Percentiles rank a stretch among this genome's conserved stretches.
These are phyloP conservation scores for Colletotrichum tanaceti DNA, from an alignment of 2,329 filamentous ascomycete species.

Conservation along the genomic window DNA sequence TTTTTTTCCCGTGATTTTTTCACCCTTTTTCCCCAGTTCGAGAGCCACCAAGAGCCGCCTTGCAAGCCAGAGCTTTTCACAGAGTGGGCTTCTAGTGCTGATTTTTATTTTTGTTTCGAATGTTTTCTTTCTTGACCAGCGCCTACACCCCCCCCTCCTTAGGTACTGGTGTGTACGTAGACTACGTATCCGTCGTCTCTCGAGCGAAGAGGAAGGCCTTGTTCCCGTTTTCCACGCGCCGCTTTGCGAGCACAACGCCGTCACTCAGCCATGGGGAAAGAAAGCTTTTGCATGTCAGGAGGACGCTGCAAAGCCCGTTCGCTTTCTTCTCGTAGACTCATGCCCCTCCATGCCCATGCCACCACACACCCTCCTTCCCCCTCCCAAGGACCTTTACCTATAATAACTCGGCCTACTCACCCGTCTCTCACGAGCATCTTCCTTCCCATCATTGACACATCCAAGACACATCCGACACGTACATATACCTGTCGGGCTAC, in stretches of 20 bases:
- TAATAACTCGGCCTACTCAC: constrained; percentile 34
- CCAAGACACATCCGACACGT: constrained; percentile 12
- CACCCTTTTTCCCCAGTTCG: neutral
- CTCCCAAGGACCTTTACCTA: constrained; percentile 26
- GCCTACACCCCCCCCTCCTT: constrained; percentile 3
- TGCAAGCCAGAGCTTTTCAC: constrained; percentile 29
- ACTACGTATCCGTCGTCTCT: constrained; percentile 26
- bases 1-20: constrained; percentile 4
- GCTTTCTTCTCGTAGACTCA: constrained; percentile 6
- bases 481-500: constrained; percentile 3
- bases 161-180: constrained; percentile 20
- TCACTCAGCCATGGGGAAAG: constrained; percentile 32
- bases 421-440: neutral
- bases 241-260: constrained; percentile 34
- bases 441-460: constrained; percentile 28
- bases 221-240: neutral
- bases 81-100: constrained; percentile 7
- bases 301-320: constrained; percentile 29
- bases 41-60: constrained; percentile 26
- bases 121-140: neutral
- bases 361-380: constrained; percentile 6
- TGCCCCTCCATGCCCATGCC: constrained; percentile 26
- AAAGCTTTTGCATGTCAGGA: constrained; percentile 37
- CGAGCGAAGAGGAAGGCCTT: constrained; percentile 2
- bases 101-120: neutral